phyloP scores from a whole-genome alignment of 371 early-diverging fungal species.

The Lichtheimia ornata region DNA sequence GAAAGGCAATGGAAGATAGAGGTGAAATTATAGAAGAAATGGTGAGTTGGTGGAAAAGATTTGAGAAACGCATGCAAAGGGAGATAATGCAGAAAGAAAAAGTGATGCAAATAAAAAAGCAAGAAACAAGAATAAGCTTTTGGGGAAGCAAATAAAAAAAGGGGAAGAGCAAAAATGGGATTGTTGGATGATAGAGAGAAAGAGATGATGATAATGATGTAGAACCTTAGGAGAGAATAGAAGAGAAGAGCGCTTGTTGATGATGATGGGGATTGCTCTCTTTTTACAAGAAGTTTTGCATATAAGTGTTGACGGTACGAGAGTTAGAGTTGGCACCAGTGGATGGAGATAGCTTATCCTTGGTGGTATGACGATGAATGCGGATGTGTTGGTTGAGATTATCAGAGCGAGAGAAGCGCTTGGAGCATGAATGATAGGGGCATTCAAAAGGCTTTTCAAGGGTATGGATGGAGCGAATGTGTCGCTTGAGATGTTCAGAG shows the following conservation, averaged over 20 bases:
- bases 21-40: not conserved
- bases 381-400: constrained; percentile 69
- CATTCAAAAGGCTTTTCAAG: constrained; percentile 55
- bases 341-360: constrained; percentile 15
- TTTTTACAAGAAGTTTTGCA: constrained; percentile 21
- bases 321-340: not conserved
- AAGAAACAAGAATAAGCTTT: constrained; percentile 14
- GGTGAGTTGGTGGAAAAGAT: too few relatives aligned
- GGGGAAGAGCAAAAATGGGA: constrained; percentile 5
- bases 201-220: constrained; percentile 4
- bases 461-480: constrained; percentile 64
- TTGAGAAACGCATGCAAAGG: not conserved
- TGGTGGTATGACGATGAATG: constrained; percentile 46
- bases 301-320: constrained; percentile 14
- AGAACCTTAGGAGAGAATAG: constrained; percentile 2
- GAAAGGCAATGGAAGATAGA: not conserved
- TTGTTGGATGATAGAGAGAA: constrained; percentile 6
- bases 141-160: constrained; percentile 9
- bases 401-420: constrained; percentile 60
- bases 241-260: not conserved
- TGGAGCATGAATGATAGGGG: constrained; percentile 63
- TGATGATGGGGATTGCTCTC: not conserved
- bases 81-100: not conserved
- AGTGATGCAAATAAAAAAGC: constrained; percentile 1
- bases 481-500: constrained; percentile 81